Evolutionary conservation across 305 asterid species (phyloP).

Genomic region (Fraxinus sp.): DNA sequence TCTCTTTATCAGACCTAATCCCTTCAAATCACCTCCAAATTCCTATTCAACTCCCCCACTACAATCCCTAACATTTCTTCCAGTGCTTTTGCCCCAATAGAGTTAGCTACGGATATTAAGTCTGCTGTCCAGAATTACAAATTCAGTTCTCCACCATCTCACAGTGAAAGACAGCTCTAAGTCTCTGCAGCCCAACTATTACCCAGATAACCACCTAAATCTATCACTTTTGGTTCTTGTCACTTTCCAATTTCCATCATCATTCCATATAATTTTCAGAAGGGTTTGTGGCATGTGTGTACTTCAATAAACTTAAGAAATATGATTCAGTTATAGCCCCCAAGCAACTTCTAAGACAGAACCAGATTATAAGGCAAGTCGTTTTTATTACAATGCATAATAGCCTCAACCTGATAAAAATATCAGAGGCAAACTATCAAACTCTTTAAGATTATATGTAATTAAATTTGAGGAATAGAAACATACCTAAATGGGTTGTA

Average conservation of each 20-base stretch:
- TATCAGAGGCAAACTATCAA: neutral
- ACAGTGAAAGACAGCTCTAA: neutral
- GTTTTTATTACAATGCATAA: neutral
- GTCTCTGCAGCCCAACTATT: neutral
- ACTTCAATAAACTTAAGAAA: neutral
- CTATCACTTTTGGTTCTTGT: neutral
- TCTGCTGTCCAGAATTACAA: neutral
- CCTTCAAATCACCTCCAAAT: neutral
- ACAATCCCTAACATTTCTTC: neutral
- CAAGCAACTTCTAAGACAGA: neutral
- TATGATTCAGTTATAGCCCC: neutral
- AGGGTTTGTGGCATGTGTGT: neutral
- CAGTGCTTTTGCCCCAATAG: neutral
- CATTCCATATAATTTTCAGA: neutral
- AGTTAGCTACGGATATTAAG: neutral
- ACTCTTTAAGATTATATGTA: neutral
- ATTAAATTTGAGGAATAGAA: slow-evolving; percentile 20
- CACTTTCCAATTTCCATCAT: neutral
- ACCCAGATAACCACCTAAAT: neutral
- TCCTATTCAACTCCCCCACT: neutral
- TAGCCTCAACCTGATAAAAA: neutral
- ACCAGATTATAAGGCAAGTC: neutral
- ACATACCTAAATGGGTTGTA: slow-evolving; percentile 92
- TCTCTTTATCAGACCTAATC: neutral
- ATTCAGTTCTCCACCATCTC: neutral